Evolutionary conservation across 768 basidiomycete species (phyloP).

Genomic region (Lactifluus echinatus): DNA sequence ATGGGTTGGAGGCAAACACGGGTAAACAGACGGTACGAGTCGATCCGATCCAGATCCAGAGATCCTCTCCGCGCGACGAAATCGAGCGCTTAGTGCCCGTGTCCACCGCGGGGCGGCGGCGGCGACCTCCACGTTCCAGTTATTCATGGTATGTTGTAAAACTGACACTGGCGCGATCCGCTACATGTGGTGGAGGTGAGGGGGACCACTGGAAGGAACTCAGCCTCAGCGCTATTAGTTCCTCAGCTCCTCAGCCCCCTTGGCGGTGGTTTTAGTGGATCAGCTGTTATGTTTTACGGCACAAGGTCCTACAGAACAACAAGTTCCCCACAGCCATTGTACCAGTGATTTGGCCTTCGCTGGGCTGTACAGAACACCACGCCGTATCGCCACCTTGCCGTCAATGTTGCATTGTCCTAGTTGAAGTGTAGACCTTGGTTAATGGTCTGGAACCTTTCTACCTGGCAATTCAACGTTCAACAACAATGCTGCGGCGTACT

Average conservation of each 20-base stretch:
- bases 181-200: not conserved
- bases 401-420: not conserved
- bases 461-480: not conserved
- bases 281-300: not conserved
- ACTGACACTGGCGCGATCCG: not conserved
- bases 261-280: not conserved
- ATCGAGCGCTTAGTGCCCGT: not conserved
- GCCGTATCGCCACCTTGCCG: not conserved
- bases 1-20: slow-evolving; percentile 26
- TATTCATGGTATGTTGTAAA: not conserved
- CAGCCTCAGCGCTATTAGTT: not conserved
- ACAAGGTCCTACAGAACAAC: not conserved
- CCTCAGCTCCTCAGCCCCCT: not conserved
- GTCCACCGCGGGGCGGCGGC: not conserved
- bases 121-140: not conserved
- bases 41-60: not conserved
- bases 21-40: not conserved
- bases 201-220: not conserved
- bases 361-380: not conserved
- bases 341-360: not conserved
- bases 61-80: not conserved
- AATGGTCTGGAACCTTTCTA: not conserved
- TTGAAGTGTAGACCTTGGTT: not conserved
- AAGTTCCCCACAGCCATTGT: not conserved
- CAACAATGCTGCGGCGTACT: not conserved